Evolutionary conservation across 2,329 filamentous ascomycete species (phyloP), one percentile per base, ranked within the genome.

Genomic region (Fusarium napiforme): DNA sequence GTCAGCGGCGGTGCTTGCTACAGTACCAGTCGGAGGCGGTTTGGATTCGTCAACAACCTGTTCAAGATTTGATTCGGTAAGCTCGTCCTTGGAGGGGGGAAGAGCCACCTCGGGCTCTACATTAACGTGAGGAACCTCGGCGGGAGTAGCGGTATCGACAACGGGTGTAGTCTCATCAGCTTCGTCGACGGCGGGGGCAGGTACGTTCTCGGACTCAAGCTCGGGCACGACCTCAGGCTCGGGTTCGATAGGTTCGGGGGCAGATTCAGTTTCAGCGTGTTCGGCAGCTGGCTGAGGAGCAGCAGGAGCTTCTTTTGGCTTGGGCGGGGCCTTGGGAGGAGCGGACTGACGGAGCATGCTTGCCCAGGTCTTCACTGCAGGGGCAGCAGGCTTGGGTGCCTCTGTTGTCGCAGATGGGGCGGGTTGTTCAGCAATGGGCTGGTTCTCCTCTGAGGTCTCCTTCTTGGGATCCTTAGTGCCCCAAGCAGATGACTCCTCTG

Each of bases 21-120:
- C 93, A 52, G 96, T 98, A 75, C 92, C 93, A 60, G 93, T 96
- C 52, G 92, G 88, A 26, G 92, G 90, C 45, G 94, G 93, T 64
- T 90, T 86, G 47, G 96, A 97, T 63, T 88, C 88, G 84, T 98
- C 95, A 74, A 91, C 92, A 76, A 98, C 88, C 83, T 96, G 93
- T 82, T 97, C 95, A 65, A 98, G 92, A 83, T 98, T 98, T 77
- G 92, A 92, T 84, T 96, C 92, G 34, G 96, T 98, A 74, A 98
- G 89, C 78, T 95, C 91, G 81, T 95, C 94, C 83, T 93, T 92
- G 30, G 93, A 89, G 21, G 93, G 92, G 53, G 89, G 87, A 50
- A 96, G 83, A 53, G 87, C 85, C 57, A 87, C 62, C 43, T 77
- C 75, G 30, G 75, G 70, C 64, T 77, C 85, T 60, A 87, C 59